Base-by-base conservation (phyloP, 345 rosid species). In the Diplotaxis tenuifolia region DNA sequence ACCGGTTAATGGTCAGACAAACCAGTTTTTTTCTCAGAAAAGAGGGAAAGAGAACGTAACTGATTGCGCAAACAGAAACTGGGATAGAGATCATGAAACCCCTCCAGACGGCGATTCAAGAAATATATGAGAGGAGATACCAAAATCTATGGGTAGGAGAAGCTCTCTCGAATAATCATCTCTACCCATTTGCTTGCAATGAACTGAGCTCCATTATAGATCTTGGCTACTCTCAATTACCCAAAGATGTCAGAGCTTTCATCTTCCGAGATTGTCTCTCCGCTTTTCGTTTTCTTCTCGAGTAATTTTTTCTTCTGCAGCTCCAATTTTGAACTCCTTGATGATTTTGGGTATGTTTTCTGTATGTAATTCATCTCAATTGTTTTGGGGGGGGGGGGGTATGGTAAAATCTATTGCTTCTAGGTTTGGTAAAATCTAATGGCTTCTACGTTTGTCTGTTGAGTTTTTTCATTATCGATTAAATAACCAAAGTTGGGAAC, bases 211-310 rank as follows among this genome's bases (percentile, higher is more conserved):
- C 81, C 45, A 79, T 91, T 54, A 73, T 89, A 20, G 68, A 83
- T 55, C 66, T 67, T 28, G 85, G 85, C 58, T 91, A 88, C 74
- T 23, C 25, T 68, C 76, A 69, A 36, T 76, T 84, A 59, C 91
- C 94, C 59, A 87, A 91, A 81, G 65, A 81, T 69, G 71, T 88
- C 67, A 92, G 87, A 72, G 81, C 87, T 71, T 47, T 82, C 60
- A 71, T 94, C 87, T 84, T 89, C 64, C 84, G 69, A 9, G 91
- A 93, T 81, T 76, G 80, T 28, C 88, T 88, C 81, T 8, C 89
- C 31, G 91, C 98, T 82, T 86, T 88, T 69, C 90, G 91, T 67
- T 83, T 89, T 47, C 91, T 93, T 67, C 89, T 97, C 27, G 67
- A 78, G 98, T 91, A 80, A 79, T 84, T 21, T 21, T 22, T 47